Evolutionary conservation across 192 early-diverging fungal species (phyloP).

Genomic region (Dimargaris xerosporica): DNA sequence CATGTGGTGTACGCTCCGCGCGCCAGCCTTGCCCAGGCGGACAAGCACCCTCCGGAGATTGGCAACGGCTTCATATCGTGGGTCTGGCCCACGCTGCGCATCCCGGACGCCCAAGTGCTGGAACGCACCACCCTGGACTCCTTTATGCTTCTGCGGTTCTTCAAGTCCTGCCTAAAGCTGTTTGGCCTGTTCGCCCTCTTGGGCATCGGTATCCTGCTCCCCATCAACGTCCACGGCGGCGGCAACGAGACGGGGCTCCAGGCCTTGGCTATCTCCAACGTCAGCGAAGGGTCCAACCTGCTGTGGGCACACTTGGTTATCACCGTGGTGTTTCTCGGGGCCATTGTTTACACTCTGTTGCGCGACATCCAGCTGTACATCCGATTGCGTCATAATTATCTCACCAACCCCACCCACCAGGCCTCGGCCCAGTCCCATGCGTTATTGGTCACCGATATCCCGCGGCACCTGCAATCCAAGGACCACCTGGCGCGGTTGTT

Average conservation of each 20-base stretch:
- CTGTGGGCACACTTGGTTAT: slow-evolving; percentile 60
- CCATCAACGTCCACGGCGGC: slow-evolving; percentile 48
- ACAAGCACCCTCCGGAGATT: slow-evolving; percentile 32
- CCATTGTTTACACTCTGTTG: slow-evolving; percentile 32
- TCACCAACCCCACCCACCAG: slow-evolving; percentile 32
- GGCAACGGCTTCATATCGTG: slow-evolving; percentile 38
- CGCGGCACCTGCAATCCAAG: slow-evolving; percentile 34
- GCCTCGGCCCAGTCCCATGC: slow-evolving; percentile 37
- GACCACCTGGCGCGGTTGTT: slow-evolving; percentile 34
- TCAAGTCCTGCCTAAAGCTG: slow-evolving; percentile 45
- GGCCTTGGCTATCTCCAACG: slow-evolving; percentile 54
- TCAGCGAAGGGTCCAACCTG: slow-evolving; percentile 26
- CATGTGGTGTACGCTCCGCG: slow-evolving; percentile 57
- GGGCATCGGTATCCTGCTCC: slow-evolving; percentile 42
- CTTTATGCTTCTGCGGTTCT: slow-evolving; percentile 63
- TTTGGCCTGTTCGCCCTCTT: slow-evolving; percentile 42
- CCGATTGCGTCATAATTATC: slow-evolving; percentile 43
- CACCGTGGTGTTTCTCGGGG: slow-evolving; percentile 16
- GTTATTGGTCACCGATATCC: slow-evolving; percentile 55
- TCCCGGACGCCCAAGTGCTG: slow-evolving; percentile 37
- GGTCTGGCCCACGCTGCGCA: slow-evolving; percentile 37
- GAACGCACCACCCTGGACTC: slow-evolving; percentile 48
- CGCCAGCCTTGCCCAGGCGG: slow-evolving; percentile 40
- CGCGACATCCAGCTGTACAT: slow-evolving; percentile 42
- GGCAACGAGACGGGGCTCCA: slow-evolving; percentile 31